Evolutionary conservation across 352 stramenopile genomes (phyloP).

Genomic region (Pythium periplocum): DNA sequence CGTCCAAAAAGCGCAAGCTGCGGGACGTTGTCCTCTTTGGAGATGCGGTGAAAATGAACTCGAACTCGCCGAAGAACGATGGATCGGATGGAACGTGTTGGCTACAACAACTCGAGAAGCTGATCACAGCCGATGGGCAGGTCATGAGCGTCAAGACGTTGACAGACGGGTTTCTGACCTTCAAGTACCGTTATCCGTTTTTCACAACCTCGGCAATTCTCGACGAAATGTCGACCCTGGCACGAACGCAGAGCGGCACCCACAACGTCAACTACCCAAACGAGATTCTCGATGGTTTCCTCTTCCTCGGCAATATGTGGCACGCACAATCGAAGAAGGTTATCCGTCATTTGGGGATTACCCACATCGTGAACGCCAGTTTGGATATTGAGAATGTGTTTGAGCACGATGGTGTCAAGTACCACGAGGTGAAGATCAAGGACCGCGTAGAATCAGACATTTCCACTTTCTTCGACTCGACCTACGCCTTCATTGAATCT

Average conservation of each 20-base stretch:
- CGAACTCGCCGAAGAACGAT: not conserved
- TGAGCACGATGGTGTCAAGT: conserved; percentile 55
- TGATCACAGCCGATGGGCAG: conserved; percentile 72
- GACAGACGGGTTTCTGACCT: conserved; percentile 77
- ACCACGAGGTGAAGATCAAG: conserved; percentile 80
- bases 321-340: conserved; percentile 77
- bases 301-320: conserved; percentile 88
- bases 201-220: conserved; percentile 70
- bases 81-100: conserved; percentile 23
- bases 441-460: conserved; percentile 72
- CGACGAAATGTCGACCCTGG: conserved; percentile 50
- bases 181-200: conserved; percentile 83
- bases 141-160: conserved; percentile 75
- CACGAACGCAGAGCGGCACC: conserved; percentile 73
- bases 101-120: conserved; percentile 47
- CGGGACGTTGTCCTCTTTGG: conserved; percentile 79
- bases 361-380: conserved; percentile 81
- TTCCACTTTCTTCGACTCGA: conserved; percentile 55
- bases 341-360: conserved; percentile 75
- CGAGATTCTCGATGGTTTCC: conserved; percentile 81
- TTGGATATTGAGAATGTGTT: conserved; percentile 77
- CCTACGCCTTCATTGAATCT: conserved; percentile 73
- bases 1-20: conserved; percentile 68
- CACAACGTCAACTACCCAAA: conserved; percentile 88
- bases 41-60: conserved; percentile 43